Base-by-base conservation (phyloP, 768 basidiomycete species). In the Lenzites betulinus region DNA sequence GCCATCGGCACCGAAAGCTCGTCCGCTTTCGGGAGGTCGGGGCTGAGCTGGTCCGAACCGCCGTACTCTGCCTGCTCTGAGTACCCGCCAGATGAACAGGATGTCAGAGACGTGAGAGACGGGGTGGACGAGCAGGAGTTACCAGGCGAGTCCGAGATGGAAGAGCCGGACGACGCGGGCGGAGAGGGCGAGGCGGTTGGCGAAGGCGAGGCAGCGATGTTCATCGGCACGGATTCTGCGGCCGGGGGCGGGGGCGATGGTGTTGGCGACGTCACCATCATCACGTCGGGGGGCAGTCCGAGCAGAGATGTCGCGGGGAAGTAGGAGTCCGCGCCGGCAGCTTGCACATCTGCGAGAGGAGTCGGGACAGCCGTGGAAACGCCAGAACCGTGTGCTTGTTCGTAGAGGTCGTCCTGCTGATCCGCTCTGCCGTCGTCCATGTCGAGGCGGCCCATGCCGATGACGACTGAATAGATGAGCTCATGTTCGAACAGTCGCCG, bases 371-470 rank as follows among this genome's bases (percentile, higher is more conserved):
- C 62, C 22, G 60, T 65, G 18, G 62, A 50, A 7, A 59, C 43
- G 4, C 58, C 61, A 15, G 60, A 60, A 30, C 58, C 60, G n/a
- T 60, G 36, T 18, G 25, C 36, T 2, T 18, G 22, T 28, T 52
- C 58, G 22, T n/a, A 49, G 1, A 54, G 47, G 13, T 28, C 51
- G 23, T 57, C 64, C 20, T 41, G 54, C 26, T 46, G 25, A 16
- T 62, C 60, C n/a, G 8, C 26, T 9, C 52, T 22, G 22, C 47
- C 38, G 30, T 71, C 69, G 18, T 73, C 70, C 22, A 72, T 44
- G 57, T 74, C 87, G 28, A 98, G 78, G 22, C 86, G 79, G 9
- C 92, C 92, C 80, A 98, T 90, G 30, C 93, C 95, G 53, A 97
- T 87, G 56, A 96, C 87, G 63, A 98, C 87, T 36, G 93, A 92